Evolutionary conservation across 495 filamentous ascomycete species (phyloP).

Genomic region (Podospora pseudoanserina): DNA sequence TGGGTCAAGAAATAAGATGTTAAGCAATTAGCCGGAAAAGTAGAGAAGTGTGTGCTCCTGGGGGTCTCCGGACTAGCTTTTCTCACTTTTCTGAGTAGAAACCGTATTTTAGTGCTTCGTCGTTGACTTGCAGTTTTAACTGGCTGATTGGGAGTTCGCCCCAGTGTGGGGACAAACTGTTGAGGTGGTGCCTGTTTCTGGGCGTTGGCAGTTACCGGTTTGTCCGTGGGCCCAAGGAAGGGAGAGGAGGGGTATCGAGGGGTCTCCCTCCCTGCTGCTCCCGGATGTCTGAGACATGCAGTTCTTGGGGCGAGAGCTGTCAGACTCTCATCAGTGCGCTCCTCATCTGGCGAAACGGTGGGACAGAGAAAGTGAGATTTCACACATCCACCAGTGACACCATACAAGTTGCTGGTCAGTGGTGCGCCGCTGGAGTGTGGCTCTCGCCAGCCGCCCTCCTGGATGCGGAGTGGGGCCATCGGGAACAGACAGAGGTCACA

Average conservation of each 20-base stretch:
- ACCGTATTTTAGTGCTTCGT: constrained; percentile 13
- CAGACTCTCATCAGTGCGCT: neutral
- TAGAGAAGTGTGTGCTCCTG: no score
- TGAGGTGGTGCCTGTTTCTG: constrained; percentile 1
- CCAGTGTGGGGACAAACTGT: constrained; percentile 3
- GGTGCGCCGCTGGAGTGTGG: neutral
- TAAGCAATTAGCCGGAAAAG: no score
- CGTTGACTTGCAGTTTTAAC: neutral
- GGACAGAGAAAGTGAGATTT: neutral
- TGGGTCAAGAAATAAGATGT: no score
- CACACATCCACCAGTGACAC: neutral
- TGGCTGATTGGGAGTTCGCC: constrained; percentile 1
- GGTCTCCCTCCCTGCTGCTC: neutral
- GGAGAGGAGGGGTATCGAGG: neutral
- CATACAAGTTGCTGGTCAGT: neutral
- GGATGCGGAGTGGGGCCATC: neutral
- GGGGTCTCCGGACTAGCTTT: no score
- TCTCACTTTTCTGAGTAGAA: no score
- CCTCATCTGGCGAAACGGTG: neutral
- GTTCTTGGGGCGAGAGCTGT: neutral
- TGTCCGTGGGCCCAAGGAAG: neutral
- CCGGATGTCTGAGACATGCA: neutral
- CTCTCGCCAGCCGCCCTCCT: neutral
- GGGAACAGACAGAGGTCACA: neutral
- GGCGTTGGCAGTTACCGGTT: neutral